Evolutionary conservation across 805 yeast species (phyloP), one percentile per base, ranked within the genome.

Genomic region (Cyberlindnera lachancei): DNA sequence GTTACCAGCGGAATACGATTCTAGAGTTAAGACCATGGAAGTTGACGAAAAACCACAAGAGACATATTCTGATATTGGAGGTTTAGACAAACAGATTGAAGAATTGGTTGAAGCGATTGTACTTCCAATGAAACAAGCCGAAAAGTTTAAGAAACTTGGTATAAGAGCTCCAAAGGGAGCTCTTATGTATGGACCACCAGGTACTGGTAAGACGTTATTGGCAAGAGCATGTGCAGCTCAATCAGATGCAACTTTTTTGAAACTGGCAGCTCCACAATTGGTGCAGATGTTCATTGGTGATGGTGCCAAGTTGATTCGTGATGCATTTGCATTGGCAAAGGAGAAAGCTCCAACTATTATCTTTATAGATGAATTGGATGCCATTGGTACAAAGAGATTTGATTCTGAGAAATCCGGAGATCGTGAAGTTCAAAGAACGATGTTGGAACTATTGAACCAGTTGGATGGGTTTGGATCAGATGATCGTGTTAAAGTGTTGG

Each of bases 221-320:
- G 99, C 99, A 8, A 79, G 96, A 57, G 98, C 98, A 2, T 94
- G 96, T 64, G 99, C 99, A 16, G 96, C 96, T 34, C 97, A 92
- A 59, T 85, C 97, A 1, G 87, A 88, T 59, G 98, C 98, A 12
- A 92, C 98, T 0, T 92, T 92, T 58, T 69, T 92, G 55, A 85
- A 94, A 55, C 72, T 92, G 35, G 97, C 96, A 1, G 99, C 97
- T 23, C 96, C 98, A 7, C 98, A 92, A 61, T 75, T 92, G 44
- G 96, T 92, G 35, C 98, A 92, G 58, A 92, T 92, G 87, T 92
- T 88, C 53, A 83, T 92, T 52, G 99, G 99, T 58, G 99, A 92
- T 59, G 98, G 98, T 58, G 96, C 98, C 24, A 84, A 94, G 58
- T 72, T 92, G 52, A 95, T 92, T 38, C 79, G 99, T 55, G 97